Evolutionary conservation across 345 rosid species (phyloP), one percentile per base, ranked within the genome.

Genomic region (Linum tenue): DNA sequence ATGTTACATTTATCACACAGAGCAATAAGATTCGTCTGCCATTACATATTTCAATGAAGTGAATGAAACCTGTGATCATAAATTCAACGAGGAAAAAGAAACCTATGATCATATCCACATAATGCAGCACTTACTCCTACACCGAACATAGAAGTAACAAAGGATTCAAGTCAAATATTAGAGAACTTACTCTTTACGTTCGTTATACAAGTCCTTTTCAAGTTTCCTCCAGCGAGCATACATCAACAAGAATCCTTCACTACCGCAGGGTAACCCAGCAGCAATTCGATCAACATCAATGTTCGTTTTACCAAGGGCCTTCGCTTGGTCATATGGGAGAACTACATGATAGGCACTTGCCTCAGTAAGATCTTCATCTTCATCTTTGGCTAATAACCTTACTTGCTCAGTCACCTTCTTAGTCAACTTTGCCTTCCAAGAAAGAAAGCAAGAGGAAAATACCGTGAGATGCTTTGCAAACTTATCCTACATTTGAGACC

Each of bases 201-300:
- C 99, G 71, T 85, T 95, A 75, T 91, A 95, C 79, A 95, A 83
- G 69, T 91, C 99, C 70, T 95, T 91, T 81, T 91, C 96, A 64
- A 91, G 94, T 86, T 95, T 95, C 78, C 81, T 91, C 99, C 99
- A 91, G 55, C 99, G 95, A 72, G 98, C 97, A 86, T 69, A 91
- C 99, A 95, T 95, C 83, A 95, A 83, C 73, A 95, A 89, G 74
- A 91, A 91, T 67, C 99, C 99, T 77, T 95, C 99, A 72, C 89
- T 89, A 50, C 99, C 99, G 78, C 99, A 95, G 41, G 99, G 99
- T 70, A 95, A 77, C 67, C 99, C 99, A 72, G 96, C 98, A 81
- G 98, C 96, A 72, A 95, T 95, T 56, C 97, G 98, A 76, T 87
- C 97, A 65, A 86, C 85, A 64, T 95, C 99, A 63, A 95, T 95